A percentile compares a stretch with the other conserved stretches of the same genome.
These are phyloP conservation scores for Cryptosporidium meleagridis DNA, from an alignment of 169 alveolate species.

Conservation along the genomic window DNA sequence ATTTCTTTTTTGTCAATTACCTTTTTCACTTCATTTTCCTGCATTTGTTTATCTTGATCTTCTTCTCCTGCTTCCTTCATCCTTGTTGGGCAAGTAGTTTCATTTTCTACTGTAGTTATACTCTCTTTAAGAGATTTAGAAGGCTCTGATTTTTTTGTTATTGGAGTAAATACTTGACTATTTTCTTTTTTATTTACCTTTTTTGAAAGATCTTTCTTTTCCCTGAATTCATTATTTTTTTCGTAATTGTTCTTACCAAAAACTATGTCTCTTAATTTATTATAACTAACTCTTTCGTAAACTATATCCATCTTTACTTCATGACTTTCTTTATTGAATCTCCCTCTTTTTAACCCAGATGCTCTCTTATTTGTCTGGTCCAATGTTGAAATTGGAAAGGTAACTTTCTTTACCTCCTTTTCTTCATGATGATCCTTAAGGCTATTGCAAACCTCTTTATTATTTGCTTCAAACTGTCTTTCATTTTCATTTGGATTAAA, in stretches of 20 bases:
- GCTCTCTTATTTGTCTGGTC: constrained; percentile 17
- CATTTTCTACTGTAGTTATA: background rate
- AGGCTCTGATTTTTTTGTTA: background rate
- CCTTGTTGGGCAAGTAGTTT: constrained; percentile 53
- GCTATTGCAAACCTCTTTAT: too few relatives aligned
- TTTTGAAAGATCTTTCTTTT: background rate
- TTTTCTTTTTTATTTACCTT: background rate
- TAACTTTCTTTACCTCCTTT: background rate
- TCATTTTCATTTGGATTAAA: background rate
- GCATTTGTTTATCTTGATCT: background rate
- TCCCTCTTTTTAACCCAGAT: constrained; percentile 47
- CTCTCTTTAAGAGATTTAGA: background rate
- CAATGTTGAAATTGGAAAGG: background rate
- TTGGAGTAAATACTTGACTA: background rate
- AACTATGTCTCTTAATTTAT: background rate
- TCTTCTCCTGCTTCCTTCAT: background rate
- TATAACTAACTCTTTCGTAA: background rate
- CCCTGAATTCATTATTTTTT: background rate
- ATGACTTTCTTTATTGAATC: constrained; percentile 1
- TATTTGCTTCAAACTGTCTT: background rate
- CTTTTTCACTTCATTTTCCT: background rate
- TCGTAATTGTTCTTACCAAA: background rate
- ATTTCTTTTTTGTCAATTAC: background rate
- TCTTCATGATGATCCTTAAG: background rate
- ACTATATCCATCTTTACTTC: background rate